Evolutionary conservation across 257 asterid genomes (phyloP).

Genomic region (Ocimum tenuiflorum): DNA sequence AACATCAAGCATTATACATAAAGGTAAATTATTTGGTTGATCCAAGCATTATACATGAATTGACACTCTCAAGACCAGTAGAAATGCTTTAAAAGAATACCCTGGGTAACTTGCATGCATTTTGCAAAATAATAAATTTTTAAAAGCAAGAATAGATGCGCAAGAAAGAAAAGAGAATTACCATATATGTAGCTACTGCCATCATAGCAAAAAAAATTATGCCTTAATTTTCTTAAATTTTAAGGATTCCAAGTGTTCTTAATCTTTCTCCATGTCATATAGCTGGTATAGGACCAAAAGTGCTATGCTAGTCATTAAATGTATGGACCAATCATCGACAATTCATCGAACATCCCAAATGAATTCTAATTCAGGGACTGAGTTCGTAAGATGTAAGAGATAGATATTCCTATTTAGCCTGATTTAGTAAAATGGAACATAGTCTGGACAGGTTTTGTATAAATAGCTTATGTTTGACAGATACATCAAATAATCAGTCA

Average conservation of each 20-base stretch:
- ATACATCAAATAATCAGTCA: too few species aligned
- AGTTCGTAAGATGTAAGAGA: background rate
- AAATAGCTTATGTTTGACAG: too few species aligned
- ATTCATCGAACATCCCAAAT: background rate
- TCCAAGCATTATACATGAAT: conserved; percentile 1
- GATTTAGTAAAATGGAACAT: background rate
- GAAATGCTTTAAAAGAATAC: background rate
- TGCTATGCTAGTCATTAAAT: background rate
- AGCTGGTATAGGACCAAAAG: too few species aligned
- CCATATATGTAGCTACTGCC: background rate
- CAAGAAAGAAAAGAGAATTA: background rate
- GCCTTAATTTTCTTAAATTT: too few species aligned
- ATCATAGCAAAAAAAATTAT: too few species aligned
- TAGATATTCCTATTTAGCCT: background rate
- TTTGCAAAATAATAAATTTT: background rate
- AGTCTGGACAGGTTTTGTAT: too few species aligned
- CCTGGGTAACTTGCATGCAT: background rate
- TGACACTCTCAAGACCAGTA: background rate
- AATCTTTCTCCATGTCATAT: too few species aligned
- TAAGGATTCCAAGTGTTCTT: background rate
- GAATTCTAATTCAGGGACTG: background rate
- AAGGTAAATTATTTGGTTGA: background rate
- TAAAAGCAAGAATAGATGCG: background rate
- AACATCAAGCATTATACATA: background rate
- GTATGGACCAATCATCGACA: background rate